Evolutionary conservation across 2,329 filamentous ascomycete species (phyloP).

Genomic region (Aspergillus sp.): DNA sequence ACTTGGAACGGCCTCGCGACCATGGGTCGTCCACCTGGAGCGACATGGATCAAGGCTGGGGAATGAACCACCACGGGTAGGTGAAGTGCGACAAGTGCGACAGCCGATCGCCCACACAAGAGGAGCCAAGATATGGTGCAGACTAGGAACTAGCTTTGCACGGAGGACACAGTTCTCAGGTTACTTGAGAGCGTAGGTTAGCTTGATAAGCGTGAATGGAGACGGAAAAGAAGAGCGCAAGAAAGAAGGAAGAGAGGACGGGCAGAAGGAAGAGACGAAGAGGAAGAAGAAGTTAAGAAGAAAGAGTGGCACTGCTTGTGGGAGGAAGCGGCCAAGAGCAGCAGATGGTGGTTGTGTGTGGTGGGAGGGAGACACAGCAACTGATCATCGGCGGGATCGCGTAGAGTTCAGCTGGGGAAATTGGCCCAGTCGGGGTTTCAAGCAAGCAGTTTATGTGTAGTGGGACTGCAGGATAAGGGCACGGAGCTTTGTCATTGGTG

Average conservation of each 20-base stretch:
- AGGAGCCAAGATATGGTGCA: neutral
- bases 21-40: slow-evolving; percentile 45
- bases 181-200: neutral
- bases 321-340: neutral
- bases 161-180: neutral
- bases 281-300: neutral
- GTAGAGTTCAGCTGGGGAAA: slow-evolving; percentile 7
- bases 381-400: neutral
- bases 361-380: neutral
- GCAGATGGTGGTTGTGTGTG: neutral
- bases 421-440: no score
- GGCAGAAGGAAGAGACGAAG: neutral
- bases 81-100: slow-evolving; percentile 3
- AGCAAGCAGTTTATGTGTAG: no score
- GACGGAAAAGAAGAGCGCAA: neutral
- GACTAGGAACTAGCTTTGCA: neutral
- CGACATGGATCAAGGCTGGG: slow-evolving; percentile 28
- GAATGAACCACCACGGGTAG: slow-evolving; percentile 6
- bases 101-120: slow-evolving; percentile 4
- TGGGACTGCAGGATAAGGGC: no score
- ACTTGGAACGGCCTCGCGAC: slow-evolving; percentile 49
- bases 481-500: no score
- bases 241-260: neutral
- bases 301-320: neutral
- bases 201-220: neutral